Conservation (phyloP, 305 asterid species). For the Fraxinus nigra region DNA sequence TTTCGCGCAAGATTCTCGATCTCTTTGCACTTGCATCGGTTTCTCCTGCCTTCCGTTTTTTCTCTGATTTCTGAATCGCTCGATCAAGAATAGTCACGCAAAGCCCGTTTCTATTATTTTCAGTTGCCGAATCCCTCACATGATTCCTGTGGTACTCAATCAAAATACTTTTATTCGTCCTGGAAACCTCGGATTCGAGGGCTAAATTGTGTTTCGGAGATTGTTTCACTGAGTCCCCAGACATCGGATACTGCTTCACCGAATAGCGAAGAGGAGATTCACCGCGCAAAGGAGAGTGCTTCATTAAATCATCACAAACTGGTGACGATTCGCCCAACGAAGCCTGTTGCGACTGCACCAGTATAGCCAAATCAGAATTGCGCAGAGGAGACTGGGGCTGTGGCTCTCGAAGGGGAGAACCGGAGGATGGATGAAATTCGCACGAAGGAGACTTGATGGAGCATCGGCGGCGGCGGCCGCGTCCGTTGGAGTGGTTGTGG, state of each 20-base stretch:
- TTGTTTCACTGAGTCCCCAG: neutral
- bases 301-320: neutral
- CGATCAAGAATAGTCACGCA: neutral
- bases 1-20: neutral
- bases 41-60: neutral
- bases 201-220: neutral
- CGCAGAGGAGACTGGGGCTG: slow-evolving; percentile 6
- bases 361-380: neutral
- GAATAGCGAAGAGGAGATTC: neutral
- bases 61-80: neutral
- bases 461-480: neutral
- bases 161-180: neutral
- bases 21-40: neutral
- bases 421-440: neutral
- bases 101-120: neutral
- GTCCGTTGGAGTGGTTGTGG: neutral
- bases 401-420: slow-evolving; percentile 14
- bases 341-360: neutral
- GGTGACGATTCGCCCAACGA: neutral
- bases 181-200: neutral
- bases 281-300: slow-evolving; percentile 1
- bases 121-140: neutral
- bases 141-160: neutral
- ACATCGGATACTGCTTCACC: slow-evolving; percentile 12
- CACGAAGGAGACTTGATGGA: neutral